Conservation (phyloP, 176 grass and related monocot species). For the Poa pratensis region DNA sequence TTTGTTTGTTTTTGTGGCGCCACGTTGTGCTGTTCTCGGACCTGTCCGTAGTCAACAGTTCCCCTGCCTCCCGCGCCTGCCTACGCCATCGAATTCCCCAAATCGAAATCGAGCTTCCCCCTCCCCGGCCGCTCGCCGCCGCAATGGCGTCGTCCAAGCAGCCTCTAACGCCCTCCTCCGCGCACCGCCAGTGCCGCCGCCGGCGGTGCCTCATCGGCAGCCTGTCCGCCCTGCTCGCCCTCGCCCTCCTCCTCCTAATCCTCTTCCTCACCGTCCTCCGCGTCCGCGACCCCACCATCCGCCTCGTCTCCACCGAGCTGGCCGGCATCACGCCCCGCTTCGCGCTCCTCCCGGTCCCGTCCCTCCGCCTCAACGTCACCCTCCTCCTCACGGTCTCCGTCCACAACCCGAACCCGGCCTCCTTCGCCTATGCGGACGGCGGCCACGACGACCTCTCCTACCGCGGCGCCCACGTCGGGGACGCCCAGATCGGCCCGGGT, state of each 20-base stretch:
- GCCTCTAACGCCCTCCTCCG: neutral
- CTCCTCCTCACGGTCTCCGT: conserved; percentile 56
- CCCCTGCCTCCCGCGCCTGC: neutral
- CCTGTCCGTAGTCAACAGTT: conserved; percentile 19
- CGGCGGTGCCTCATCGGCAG: neutral
- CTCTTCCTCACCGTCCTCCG: conserved; percentile 65
- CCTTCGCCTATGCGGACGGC: conserved; percentile 46
- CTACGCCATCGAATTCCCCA: neutral
- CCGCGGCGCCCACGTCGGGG: conserved; percentile 54
- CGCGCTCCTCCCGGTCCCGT: conserved; percentile 20
- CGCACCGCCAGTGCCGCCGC: neutral
- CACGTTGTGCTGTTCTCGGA: neutral
- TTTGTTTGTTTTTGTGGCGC: neutral
- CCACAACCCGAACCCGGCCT: conserved; percentile 74
- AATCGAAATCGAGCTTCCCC: neutral
- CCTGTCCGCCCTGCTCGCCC: conserved; percentile 1
- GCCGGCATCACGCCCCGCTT: conserved; percentile 50
- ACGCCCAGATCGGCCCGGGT: conserved; percentile 49
- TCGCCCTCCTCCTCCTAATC: conserved; percentile 43
- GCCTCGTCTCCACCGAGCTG: conserved; percentile 49
- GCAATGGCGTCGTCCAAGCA: neutral
- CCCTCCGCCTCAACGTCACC: conserved; percentile 60
- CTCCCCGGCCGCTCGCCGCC: neutral
- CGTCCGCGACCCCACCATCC: conserved; percentile 50
- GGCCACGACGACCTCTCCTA: conserved; percentile 54